Evolutionary conservation across 208 protist genomes (phyloP), one percentile per base, ranked within the genome.

Genomic region (Acanthamoeba quina): DNA sequence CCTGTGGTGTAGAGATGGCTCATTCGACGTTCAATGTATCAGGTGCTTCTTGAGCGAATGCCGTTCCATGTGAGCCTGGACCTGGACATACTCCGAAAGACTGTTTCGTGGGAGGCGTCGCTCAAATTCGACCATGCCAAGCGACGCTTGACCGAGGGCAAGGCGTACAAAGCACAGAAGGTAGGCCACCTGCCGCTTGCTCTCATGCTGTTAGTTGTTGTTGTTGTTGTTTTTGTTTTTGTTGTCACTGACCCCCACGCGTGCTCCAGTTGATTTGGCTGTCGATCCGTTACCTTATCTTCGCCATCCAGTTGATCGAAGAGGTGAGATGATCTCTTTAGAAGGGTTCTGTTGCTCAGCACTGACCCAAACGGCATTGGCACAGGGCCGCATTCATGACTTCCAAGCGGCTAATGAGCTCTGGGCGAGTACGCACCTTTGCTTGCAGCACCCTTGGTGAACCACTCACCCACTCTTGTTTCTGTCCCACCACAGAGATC

Each of bases 61-160:
- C 88, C 47, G n/a, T 93, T 93, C 44, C 2, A 2, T 1, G 37
- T 60, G 10, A 72, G 44, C 37, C 44, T 93, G 5, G 88, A 93
- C 49, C 21, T 80, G 7, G 88, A 93, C 31, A n/a, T 80, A 13
- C 49, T 93, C 6, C 6, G 88, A 7, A 93, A 93, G 47, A 64
- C 44, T 1, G 49, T 93, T 3, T 93, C 88, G 0, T 93, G 88
- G 88, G 58, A 72, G 34, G 88, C 88, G 4, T 80, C 64, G 31
- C 88, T 93, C 64, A 93, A 93, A 62, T 93, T 93, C 54, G 88
- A 93, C 34, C 88, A 93, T 26, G 88, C 88, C 58, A 93, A 93
- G 64, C 60, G 88, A 24, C 60, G 88, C 26, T 37, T 80, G n/a
- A 19, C 44, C 6, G 88, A 93, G 78, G 88, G 88, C 88, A 93